Percentiles rank a stretch among this genome's conserved stretches.
These are phyloP conservation scores for Solanum chmielewskii DNA, from an alignment of 257 asterid species.

Conservation along the genomic window DNA sequence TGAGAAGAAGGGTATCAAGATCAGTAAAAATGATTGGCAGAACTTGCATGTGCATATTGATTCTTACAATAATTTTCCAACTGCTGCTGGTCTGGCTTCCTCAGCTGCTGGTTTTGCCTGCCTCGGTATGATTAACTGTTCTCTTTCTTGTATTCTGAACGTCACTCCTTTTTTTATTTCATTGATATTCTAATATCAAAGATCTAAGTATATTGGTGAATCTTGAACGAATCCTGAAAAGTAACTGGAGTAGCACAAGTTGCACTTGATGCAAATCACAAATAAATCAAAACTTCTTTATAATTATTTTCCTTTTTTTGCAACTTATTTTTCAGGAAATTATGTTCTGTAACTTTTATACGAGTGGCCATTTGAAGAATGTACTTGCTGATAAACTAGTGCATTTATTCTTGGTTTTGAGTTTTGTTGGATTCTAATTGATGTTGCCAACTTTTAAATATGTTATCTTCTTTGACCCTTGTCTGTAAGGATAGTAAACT, in stretches of 20 bases:
- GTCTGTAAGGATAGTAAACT: not conserved
- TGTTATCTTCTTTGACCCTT: not conserved
- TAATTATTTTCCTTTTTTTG: not conserved
- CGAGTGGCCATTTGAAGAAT: not conserved
- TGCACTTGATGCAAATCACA: not conserved
- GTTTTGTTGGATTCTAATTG: not conserved
- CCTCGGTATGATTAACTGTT: conserved; percentile 44
- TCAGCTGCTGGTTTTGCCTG: conserved; percentile 99
- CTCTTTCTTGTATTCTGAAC: not conserved
- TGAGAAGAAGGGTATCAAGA: conserved; percentile 76
- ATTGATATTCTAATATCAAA: not conserved
- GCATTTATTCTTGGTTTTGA: not conserved
- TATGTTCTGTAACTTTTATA: not conserved
- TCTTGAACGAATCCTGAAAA: not conserved
- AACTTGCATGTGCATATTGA: conserved; percentile 75
- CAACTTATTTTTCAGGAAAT: not conserved
- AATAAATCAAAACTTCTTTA: not conserved
- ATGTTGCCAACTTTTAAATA: not conserved
- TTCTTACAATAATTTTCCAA: conserved; percentile 91
- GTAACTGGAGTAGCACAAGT: not conserved
- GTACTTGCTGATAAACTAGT: not conserved
- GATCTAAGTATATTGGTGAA: not conserved
- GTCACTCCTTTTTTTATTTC: not conserved
- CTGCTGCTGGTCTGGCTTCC: conserved; percentile 99
- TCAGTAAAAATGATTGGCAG: conserved; percentile 79